phyloP scores from a whole-genome alignment of 2,329 filamentous ascomycete genomes.

The Epichloe sp. region DNA sequence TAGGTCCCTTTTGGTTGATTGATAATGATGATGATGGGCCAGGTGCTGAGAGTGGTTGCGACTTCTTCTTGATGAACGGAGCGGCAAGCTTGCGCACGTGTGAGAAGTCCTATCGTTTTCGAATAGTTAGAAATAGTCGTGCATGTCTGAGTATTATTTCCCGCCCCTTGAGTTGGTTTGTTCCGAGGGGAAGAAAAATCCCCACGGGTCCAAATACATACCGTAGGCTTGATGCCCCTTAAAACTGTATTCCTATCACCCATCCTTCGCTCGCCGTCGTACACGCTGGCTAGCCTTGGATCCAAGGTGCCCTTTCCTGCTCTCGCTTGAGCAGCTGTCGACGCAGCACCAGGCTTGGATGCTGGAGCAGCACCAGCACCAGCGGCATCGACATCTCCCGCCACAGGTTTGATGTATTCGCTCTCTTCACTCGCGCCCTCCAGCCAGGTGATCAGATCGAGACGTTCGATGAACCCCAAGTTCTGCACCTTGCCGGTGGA shows the following conservation, averaged over 20 bases:
- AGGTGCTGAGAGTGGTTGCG: conserved; percentile 26
- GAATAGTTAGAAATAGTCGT: background rate
- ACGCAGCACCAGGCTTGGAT: conserved; percentile 23
- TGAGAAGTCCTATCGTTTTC: conserved; percentile 64
- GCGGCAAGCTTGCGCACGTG: conserved; percentile 78
- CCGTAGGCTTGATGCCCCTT: conserved; percentile 76
- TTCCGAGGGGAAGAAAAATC: too few species aligned
- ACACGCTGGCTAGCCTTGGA: conserved; percentile 74
- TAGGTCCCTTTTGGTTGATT: conserved; percentile 38
- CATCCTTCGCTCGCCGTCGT: conserved; percentile 80
- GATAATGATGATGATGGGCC: conserved; percentile 33
- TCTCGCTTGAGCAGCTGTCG: conserved; percentile 32
- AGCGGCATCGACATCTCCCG: conserved; percentile 42
- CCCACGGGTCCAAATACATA: conserved; percentile 29
- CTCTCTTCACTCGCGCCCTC: conserved; percentile 81
- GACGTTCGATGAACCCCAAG: conserved; percentile 77
- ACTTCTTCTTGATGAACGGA: conserved; percentile 56
- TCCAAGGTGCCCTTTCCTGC: conserved; percentile 58
- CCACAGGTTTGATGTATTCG: conserved; percentile 81
- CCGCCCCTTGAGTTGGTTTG: too few species aligned
- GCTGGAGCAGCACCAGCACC: conserved; percentile 22
- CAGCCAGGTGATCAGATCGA: conserved; percentile 88
- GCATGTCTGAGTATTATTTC: background rate
- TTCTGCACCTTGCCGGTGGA: conserved; percentile 64
- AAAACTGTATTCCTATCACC: conserved; percentile 84